Evolutionary conservation across 2,329 filamentous ascomycete genomes (phyloP).

Genomic region (Cladosporium sp.): DNA sequence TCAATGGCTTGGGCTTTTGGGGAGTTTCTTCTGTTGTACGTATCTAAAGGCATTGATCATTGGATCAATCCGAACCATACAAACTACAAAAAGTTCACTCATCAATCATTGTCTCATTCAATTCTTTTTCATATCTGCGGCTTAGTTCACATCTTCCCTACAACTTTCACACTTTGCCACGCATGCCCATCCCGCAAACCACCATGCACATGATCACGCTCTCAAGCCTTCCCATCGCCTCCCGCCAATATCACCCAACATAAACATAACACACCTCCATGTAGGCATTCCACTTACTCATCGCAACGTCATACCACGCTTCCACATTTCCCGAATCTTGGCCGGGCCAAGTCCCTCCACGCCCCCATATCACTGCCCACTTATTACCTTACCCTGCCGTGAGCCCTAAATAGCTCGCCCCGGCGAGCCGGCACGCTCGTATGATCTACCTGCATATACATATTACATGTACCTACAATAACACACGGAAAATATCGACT

Average conservation of each 20-base stretch:
- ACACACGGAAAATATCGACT: neutral
- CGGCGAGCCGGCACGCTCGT: neutral
- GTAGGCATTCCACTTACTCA: neutral
- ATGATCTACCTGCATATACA: neutral
- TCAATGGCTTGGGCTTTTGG: neutral
- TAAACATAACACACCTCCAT: neutral
- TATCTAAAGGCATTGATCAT: neutral
- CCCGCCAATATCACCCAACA: neutral
- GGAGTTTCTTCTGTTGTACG: constrained; percentile 1
- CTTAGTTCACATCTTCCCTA: too few species aligned
- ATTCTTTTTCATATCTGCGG: neutral
- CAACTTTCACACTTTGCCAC: too few species aligned
- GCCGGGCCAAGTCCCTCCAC: neutral
- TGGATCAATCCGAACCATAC: neutral
- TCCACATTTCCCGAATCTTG: neutral
- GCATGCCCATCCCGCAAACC: neutral
- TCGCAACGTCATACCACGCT: neutral
- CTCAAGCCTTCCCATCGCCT: neutral
- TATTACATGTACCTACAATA: neutral
- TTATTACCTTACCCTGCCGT: neutral
- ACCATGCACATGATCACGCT: neutral
- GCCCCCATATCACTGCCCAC: neutral
- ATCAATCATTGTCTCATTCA: neutral
- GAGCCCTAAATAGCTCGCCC: neutral
- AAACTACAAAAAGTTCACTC: neutral